Percentiles rank a stretch among this genome's conserved stretches.
Evolutionary conservation across 2,329 filamentous ascomycete species (phyloP).

Genomic region (Colletotrichum sublineola): DNA sequence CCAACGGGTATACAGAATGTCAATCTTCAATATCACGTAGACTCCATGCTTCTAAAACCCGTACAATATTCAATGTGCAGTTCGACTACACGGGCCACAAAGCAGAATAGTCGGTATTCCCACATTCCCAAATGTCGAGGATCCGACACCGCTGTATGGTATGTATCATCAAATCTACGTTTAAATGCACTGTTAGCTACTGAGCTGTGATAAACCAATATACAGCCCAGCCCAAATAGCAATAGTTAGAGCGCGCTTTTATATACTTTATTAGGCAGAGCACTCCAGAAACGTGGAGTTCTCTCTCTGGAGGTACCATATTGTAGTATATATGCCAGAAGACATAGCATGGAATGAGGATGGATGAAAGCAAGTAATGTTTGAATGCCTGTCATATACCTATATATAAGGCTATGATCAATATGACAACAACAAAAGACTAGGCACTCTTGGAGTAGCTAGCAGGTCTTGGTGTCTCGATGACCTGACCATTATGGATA

Average conservation of each 20-base stretch:
- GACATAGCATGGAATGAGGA: background rate
- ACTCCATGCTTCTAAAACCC: too few species aligned
- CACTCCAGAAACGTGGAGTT: background rate
- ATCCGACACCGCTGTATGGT: background rate
- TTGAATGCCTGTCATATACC: background rate
- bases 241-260: background rate
- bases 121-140: background rate
- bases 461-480: background rate
- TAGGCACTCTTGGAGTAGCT: slow-evolving; percentile 23
- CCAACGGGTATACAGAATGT: background rate
- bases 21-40: background rate
- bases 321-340: too few species aligned
- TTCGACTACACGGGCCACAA: background rate
- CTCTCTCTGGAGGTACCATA: too few species aligned
- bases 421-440: background rate
- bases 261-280: background rate
- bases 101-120: background rate
- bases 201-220: too few species aligned
- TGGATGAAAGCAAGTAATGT: background rate
- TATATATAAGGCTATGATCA: background rate
- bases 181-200: background rate
- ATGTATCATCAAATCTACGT: background rate
- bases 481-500: slow-evolving; percentile 25
- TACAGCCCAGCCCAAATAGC: too few species aligned
- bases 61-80: background rate